These are phyloP conservation scores for Aspergillus cejpii DNA, from an alignment of 2,329 filamentous ascomycete species.

Conservation along the genomic window DNA sequence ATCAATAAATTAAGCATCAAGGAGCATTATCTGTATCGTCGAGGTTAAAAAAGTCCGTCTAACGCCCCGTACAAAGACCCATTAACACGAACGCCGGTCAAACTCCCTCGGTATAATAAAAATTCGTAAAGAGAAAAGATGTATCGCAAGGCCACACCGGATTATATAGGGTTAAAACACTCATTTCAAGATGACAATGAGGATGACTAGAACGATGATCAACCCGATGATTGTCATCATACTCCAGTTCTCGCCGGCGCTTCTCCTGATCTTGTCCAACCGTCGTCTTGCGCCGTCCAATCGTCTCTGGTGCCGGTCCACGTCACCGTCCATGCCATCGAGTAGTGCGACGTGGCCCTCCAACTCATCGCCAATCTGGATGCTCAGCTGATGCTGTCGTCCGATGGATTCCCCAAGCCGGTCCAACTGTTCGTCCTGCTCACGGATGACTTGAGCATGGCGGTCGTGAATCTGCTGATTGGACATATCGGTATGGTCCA, in stretches of 20 bases:
- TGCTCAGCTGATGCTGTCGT: constrained; percentile 82
- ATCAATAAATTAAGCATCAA: background rate
- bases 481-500: constrained; percentile 53
- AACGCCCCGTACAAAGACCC: background rate
- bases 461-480: constrained; percentile 85
- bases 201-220: constrained; percentile 71
- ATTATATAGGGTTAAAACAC: constrained; percentile 8
- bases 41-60: background rate
- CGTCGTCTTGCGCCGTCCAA: constrained; percentile 68
- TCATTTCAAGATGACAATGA: constrained; percentile 77
- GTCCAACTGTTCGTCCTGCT: constrained; percentile 94
- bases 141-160: constrained; percentile 4
- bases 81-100: background rate
- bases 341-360: constrained; percentile 83
- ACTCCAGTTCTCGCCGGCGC: constrained; percentile 79
- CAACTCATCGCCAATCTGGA: constrained; percentile 93
- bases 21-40: background rate
- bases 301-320: constrained; percentile 71
- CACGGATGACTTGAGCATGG: constrained; percentile 70
- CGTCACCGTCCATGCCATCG: constrained; percentile 77
- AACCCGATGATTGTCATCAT: constrained; percentile 73
- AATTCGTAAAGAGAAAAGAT: background rate
- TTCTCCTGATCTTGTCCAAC: constrained; percentile 64
- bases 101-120: background rate
- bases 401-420: constrained; percentile 76